These are phyloP conservation scores for Macrolepiota dolichaula DNA, from an alignment of 768 basidiomycete genomes.

Conservation along the genomic window DNA sequence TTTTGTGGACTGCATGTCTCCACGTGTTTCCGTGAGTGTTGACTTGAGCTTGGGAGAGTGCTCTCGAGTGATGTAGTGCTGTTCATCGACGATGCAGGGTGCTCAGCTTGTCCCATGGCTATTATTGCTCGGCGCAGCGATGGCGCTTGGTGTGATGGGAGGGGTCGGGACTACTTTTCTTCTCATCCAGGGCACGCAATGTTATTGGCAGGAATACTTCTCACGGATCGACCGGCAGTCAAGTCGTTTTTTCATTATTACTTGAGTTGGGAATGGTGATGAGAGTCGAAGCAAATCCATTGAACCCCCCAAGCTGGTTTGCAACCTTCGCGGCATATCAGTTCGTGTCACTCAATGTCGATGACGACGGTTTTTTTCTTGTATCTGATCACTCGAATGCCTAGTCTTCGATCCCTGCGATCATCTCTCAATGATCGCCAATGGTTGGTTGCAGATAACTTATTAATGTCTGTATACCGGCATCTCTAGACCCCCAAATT, in stretches of 20 bases:
- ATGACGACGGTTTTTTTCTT: neutral
- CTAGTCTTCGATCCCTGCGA: neutral
- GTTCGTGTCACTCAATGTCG: neutral
- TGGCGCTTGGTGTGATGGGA: neutral
- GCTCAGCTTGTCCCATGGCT: neutral
- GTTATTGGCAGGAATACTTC: neutral
- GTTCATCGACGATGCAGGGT: neutral
- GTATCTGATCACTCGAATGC: neutral
- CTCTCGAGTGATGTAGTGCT: neutral
- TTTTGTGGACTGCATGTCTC: neutral
- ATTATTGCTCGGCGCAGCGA: neutral
- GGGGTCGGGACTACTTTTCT: neutral
- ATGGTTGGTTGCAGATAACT: neutral
- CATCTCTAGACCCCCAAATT: neutral
- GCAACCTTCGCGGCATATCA: neutral
- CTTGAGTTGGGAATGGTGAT: no score
- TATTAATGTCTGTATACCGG: neutral
- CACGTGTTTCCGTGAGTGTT: slow-evolving; percentile 2
- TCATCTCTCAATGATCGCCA: neutral
- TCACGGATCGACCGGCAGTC: neutral
- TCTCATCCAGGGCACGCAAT: neutral
- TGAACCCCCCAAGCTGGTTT: neutral
- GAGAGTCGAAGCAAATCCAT: neutral
- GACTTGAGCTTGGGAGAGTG: neutral
- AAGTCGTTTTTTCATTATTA: neutral